Evolutionary conservation across 2,329 filamentous ascomycete genomes (phyloP).

Genomic region (Ceratocystis papillata): DNA sequence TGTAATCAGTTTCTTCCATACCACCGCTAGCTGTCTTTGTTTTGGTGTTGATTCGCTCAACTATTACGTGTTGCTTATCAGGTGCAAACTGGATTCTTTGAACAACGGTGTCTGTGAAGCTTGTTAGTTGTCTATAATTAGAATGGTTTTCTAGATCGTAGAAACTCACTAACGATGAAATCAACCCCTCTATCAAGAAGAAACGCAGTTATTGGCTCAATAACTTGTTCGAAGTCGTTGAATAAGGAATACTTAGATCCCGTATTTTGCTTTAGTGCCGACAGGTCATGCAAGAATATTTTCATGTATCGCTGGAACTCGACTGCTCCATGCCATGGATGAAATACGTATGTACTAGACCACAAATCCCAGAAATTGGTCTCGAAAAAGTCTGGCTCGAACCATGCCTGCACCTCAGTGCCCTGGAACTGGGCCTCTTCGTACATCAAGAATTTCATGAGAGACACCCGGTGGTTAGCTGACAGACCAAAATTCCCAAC

Average conservation of each 20-base stretch:
- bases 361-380: slow-evolving; percentile 34
- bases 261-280: slow-evolving; percentile 30
- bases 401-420: slow-evolving; percentile 28
- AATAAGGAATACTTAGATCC: slow-evolving; percentile 29
- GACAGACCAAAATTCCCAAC: slow-evolving; percentile 22
- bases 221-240: slow-evolving; percentile 32
- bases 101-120: slow-evolving; percentile 8
- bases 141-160: too few relatives aligned
- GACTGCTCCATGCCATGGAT: slow-evolving; percentile 33
- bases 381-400: slow-evolving; percentile 29
- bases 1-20: slow-evolving; percentile 3
- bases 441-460: slow-evolving; percentile 31
- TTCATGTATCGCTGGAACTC: slow-evolving; percentile 33
- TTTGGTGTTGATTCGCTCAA: slow-evolving; percentile 14
- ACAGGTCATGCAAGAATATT: slow-evolving; percentile 30
- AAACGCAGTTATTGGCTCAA: slow-evolving; percentile 30
- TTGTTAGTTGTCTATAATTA: neutral
- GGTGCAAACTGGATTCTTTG: neutral
- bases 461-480: slow-evolving; percentile 21
- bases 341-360: slow-evolving; percentile 32
- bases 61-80: neutral
- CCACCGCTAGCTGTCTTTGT: neutral
- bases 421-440: slow-evolving; percentile 28
- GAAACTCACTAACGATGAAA: slow-evolving; percentile 25
- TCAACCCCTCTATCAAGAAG: slow-evolving; percentile 30